phyloP scores from a whole-genome alignment of 345 rosid species.

The Eucalyptus tenuipes region DNA sequence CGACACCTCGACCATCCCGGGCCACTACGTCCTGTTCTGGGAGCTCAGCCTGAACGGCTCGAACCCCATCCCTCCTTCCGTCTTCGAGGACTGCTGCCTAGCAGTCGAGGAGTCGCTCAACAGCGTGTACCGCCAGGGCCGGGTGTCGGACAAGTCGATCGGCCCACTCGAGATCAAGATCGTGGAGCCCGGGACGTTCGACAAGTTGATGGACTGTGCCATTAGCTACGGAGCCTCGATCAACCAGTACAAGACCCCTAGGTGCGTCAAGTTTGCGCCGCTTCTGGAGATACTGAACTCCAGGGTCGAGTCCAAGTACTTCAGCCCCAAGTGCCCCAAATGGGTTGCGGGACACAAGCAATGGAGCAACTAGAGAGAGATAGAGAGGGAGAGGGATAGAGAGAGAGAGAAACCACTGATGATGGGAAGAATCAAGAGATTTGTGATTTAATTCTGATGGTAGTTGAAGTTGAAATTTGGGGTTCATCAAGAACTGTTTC shows the following conservation, averaged over 20 bases:
- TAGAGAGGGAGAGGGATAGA: neutral
- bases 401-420: neutral
- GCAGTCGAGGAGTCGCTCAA: conserved; percentile 86
- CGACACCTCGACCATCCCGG: conserved; percentile 63
- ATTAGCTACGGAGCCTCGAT: conserved; percentile 90
- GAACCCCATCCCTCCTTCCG: conserved; percentile 83
- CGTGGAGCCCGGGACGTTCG: conserved; percentile 87
- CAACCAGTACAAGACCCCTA: conserved; percentile 93
- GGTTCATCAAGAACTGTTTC: neutral
- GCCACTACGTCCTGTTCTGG: conserved; percentile 91
- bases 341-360: conserved; percentile 92
- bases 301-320: conserved; percentile 46
- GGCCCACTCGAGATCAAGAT: conserved; percentile 90
- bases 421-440: neutral
- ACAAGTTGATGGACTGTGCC: conserved; percentile 95
- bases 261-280: conserved; percentile 92
- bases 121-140: conserved; percentile 91
- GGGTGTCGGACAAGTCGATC: conserved; percentile 77
- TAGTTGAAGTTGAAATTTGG: conserved; percentile 3
- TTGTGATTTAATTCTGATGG: neutral
- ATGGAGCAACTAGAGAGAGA: conserved; percentile 38
- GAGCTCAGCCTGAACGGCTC: conserved; percentile 53
- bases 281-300: conserved; percentile 84
- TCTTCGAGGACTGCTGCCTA: conserved; percentile 85
- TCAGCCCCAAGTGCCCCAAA: conserved; percentile 90